These are phyloP conservation scores for Colletotrichum abscissum DNA, from an alignment of 2,329 filamentous ascomycete species.

Conservation along the genomic window DNA sequence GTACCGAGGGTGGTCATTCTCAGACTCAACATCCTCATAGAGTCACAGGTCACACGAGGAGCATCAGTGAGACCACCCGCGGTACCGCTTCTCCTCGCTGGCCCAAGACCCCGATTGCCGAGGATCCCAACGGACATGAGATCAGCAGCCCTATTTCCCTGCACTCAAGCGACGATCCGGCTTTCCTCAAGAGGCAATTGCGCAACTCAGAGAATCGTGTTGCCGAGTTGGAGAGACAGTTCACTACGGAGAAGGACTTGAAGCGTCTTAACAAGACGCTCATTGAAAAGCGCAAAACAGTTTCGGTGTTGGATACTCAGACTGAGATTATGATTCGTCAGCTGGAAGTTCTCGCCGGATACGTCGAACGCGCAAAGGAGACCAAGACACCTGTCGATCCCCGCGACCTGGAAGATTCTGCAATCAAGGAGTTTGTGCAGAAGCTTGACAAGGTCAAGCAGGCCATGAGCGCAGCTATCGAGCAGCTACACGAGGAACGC, in stretches of 20 bases:
- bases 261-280: conserved; percentile 88
- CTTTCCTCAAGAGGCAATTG: conserved; percentile 78
- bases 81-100: conserved; percentile 74
- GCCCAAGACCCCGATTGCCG: conserved; percentile 74
- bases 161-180: conserved; percentile 72
- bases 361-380: conserved; percentile 87
- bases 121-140: conserved; percentile 61
- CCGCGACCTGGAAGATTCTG: conserved; percentile 84
- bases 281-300: conserved; percentile 93
- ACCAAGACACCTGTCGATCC: conserved; percentile 84
- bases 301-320: conserved; percentile 92
- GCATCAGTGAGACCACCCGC: conserved; percentile 75
- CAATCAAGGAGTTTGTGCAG: conserved; percentile 91
- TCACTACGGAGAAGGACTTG: conserved; percentile 71
- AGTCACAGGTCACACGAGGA: conserved; percentile 63
- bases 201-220: conserved; percentile 86
- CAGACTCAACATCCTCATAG: conserved; percentile 32
- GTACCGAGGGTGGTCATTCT: conserved; percentile 68
- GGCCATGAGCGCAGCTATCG: conserved; percentile 67
- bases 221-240: conserved; percentile 86
- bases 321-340: conserved; percentile 96
- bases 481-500: conserved; percentile 75
- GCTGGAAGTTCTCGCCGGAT: conserved; percentile 88
- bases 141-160: conserved; percentile 79
- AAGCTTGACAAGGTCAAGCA: conserved; percentile 72